Evolutionary conservation across 352 stramenopile species (phyloP).

Genomic region (Vaucheria bursata): DNA sequence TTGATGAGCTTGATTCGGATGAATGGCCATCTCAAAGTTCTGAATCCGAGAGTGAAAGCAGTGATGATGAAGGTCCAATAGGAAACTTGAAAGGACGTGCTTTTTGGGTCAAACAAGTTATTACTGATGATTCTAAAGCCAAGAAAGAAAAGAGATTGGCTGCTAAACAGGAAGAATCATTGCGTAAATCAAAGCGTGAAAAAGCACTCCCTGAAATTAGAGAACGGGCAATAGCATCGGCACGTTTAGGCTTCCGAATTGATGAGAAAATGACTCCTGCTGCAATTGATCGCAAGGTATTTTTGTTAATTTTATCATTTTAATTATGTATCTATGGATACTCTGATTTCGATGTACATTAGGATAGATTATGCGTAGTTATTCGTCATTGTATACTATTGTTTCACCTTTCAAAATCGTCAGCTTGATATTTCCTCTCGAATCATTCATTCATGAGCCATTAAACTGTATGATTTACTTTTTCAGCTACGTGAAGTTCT

Average conservation of each 20-base stretch:
- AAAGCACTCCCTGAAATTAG: too few relatives aligned
- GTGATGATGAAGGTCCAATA: slow-evolving; percentile 58
- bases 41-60: slow-evolving; percentile 55
- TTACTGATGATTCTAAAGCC: slow-evolving; percentile 48
- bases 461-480: background rate
- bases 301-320: too few relatives aligned
- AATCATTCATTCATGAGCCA: background rate
- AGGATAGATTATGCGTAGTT: too few relatives aligned
- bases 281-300: slow-evolving; percentile 54
- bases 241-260: slow-evolving; percentile 43
- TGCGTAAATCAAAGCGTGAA: background rate
- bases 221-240: background rate
- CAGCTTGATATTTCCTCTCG: too few relatives aligned
- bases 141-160: slow-evolving; percentile 33
- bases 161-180: slow-evolving; percentile 34
- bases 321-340: too few relatives aligned
- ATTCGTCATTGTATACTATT: too few relatives aligned
- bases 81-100: slow-evolving; percentile 85
- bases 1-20: slow-evolving; percentile 52
- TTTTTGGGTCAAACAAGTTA: slow-evolving; percentile 82
- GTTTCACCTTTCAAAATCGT: too few relatives aligned
- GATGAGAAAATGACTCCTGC: slow-evolving; percentile 53
- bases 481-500: slow-evolving; percentile 58
- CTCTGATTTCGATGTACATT: too few relatives aligned
- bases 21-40: slow-evolving; percentile 40